A percentile compares a stretch with the other conserved stretches of the same genome.
Evolutionary conservation across 345 rosid genomes (phyloP).

Genomic region (Eucalyptus viminalis): DNA sequence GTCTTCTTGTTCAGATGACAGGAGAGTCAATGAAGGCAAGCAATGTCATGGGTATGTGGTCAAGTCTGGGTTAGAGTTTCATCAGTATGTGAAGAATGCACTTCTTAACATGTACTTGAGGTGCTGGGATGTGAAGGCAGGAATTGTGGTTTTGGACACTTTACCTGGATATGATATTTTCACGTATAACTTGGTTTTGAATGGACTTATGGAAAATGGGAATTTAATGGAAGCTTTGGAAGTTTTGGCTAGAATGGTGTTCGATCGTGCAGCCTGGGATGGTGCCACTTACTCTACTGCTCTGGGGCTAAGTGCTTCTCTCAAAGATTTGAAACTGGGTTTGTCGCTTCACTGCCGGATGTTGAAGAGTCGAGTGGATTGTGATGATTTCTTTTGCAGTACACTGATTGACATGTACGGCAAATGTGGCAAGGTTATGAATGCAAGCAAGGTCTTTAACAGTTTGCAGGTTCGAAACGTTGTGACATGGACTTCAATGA

Average conservation of each 20-base stretch:
- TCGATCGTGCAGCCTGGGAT: conserved; percentile 34
- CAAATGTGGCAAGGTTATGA: conserved; percentile 37
- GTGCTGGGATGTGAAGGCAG: conserved; percentile 25
- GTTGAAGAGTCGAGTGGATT: conserved; percentile 17
- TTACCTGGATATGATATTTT: conserved; percentile 29
- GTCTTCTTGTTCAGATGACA: conserved; percentile 36
- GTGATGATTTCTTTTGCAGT: conserved; percentile 23
- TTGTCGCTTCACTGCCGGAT: conserved; percentile 43
- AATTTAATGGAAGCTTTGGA: conserved; percentile 31
- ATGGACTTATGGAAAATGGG: conserved; percentile 42
- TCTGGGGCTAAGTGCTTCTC: conserved; percentile 39
- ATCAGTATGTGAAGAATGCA: conserved; percentile 50
- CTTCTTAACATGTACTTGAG: conserved; percentile 47
- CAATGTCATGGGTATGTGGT: conserved; percentile 60
- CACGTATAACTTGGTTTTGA: conserved; percentile 47
- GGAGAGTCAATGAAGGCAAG: conserved; percentile 39
- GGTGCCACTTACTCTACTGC: conserved; percentile 31
- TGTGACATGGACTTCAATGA: conserved; percentile 50
- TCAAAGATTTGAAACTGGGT: conserved; percentile 43
- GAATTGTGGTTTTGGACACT: conserved; percentile 19
- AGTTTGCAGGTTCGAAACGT: conserved; percentile 23
- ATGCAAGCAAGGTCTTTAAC: conserved; percentile 43
- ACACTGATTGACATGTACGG: conserved; percentile 73
- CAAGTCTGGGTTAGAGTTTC: conserved; percentile 45
- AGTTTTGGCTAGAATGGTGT: conserved; percentile 34